Conservation (phyloP, 2,329 filamentous ascomycete genomes). For the Furcasterigmium sp. region DNA sequence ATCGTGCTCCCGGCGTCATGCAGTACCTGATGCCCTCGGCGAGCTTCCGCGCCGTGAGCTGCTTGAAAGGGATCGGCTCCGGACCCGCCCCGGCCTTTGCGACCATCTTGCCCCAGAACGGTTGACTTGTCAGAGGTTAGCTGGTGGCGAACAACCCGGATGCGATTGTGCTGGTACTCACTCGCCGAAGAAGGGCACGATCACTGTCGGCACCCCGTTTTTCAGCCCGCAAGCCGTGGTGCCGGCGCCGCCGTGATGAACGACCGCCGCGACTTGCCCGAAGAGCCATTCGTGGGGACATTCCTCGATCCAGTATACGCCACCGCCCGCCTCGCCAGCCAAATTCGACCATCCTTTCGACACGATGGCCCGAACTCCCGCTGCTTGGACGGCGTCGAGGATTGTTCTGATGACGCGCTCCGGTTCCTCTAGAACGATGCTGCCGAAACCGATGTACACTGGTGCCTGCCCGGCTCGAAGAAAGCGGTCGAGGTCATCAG, state of each 20-base stretch:
- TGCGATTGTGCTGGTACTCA: constrained; percentile 31
- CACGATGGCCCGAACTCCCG: constrained; percentile 44
- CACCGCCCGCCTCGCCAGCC: neutral
- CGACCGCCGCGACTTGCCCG: constrained; percentile 3
- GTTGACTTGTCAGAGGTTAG: constrained; percentile 21
- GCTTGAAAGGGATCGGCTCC: constrained; percentile 27
- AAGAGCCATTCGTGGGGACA: constrained; percentile 8
- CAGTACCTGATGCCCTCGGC: constrained; percentile 26
- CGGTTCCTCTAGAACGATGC: constrained; percentile 48
- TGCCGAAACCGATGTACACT: constrained; percentile 52
- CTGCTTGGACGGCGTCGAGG: constrained; percentile 37
- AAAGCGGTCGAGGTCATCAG: constrained; percentile 32
- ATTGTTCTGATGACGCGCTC: constrained; percentile 35
- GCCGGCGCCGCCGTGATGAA: constrained; percentile 6
- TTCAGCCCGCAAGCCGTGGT: constrained; percentile 6
- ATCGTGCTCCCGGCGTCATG: constrained; percentile 16
- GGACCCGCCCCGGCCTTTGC: constrained; percentile 31
- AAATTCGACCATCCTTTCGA: constrained; percentile 21
- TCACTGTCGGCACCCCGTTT: constrained; percentile 3
- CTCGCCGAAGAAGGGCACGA: constrained; percentile 8
- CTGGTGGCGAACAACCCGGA: constrained; percentile 19
- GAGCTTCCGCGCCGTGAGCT: constrained; percentile 25
- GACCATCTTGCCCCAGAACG: constrained; percentile 36
- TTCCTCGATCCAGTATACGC: constrained; percentile 6
- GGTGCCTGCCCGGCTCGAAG: constrained; percentile 40